These are phyloP conservation scores for Tricholoma sp. DNA, from an alignment of 768 basidiomycete species.

Conservation along the genomic window DNA sequence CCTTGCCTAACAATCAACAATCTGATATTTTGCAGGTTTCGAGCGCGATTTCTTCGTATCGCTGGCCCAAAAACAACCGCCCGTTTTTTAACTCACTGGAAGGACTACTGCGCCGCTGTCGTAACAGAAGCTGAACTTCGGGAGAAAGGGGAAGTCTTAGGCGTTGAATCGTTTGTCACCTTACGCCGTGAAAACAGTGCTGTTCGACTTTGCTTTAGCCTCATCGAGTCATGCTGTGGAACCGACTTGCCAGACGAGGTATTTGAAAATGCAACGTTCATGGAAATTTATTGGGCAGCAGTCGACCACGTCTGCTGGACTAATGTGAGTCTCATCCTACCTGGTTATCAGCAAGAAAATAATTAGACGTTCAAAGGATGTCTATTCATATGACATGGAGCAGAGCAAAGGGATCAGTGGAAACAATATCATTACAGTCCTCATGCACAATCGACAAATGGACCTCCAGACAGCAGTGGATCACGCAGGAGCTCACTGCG, in stretches of 20 bases:
- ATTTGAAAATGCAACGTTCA: slow-evolving; percentile 50
- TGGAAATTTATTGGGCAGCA: slow-evolving; percentile 51
- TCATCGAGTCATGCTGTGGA: slow-evolving; percentile 56
- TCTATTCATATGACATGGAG: slow-evolving; percentile 74
- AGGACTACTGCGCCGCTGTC: slow-evolving; percentile 54
- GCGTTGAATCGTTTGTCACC: slow-evolving; percentile 45
- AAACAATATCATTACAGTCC: slow-evolving; percentile 66
- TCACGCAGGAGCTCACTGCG: slow-evolving; percentile 47
- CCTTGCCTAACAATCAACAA: not conserved
- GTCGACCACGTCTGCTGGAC: slow-evolving; percentile 67
- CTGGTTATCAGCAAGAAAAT: not conserved
- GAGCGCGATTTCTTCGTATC: slow-evolving; percentile 38
- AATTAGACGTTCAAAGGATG: slow-evolving; percentile 36
- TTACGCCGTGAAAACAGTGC: slow-evolving; percentile 70
- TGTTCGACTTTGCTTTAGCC: slow-evolving; percentile 55
- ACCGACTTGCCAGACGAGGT: slow-evolving; percentile 62
- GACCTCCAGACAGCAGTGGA: slow-evolving; percentile 57
- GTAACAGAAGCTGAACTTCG: slow-evolving; percentile 59
- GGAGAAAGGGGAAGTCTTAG: slow-evolving; percentile 49
- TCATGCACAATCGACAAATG: slow-evolving; percentile 51
- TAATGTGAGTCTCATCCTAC: slow-evolving; percentile 43
- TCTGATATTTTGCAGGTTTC: slow-evolving; percentile 37
- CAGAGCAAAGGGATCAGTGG: slow-evolving; percentile 58
- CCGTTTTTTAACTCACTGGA: slow-evolving; percentile 49
- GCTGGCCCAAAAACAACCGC: slow-evolving; percentile 42